Conservation (phyloP, 371 early-diverging fungal species). For the Haplosporangium sp. region DNA sequence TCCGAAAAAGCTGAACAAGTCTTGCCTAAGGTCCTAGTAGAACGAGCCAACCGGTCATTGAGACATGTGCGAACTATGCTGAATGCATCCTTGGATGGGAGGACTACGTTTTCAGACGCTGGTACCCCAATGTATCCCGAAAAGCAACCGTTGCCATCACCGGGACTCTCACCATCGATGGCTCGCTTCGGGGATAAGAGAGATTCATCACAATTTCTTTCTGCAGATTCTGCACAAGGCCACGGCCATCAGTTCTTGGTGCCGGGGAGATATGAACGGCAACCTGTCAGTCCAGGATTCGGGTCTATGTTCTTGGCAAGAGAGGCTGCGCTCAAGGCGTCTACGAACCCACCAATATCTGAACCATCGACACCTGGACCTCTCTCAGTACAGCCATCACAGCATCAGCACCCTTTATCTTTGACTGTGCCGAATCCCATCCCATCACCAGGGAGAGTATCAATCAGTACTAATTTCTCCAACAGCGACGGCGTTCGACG, state of each 20-base stretch:
- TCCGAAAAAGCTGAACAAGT: conserved; percentile 9
- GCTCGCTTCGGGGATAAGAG: conserved; percentile 18
- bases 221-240: conserved; percentile 1
- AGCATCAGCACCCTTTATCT: conserved; percentile 8
- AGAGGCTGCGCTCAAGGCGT: conserved; percentile 34
- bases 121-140: conserved; percentile 35
- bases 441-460: not conserved
- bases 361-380: not conserved
- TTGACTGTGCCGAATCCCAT: conserved; percentile 18
- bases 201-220: conserved; percentile 16
- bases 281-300: conserved; percentile 48
- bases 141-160: conserved; percentile 6
- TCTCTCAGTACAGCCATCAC: not conserved
- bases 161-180: conserved; percentile 30
- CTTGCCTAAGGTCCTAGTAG: conserved; percentile 26
- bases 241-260: conserved; percentile 31
- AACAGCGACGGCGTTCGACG: not conserved
- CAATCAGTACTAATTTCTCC: not conserved
- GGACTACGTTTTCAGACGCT: conserved; percentile 7
- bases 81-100: not conserved
- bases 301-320: conserved; percentile 50
- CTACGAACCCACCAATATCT: not conserved
- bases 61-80: conserved; percentile 38
- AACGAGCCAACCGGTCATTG: conserved; percentile 30
- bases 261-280: conserved; percentile 41